phyloP scores from a whole-genome alignment of 139 green algal species.

The Chlamydomonas asymmetrica region DNA sequence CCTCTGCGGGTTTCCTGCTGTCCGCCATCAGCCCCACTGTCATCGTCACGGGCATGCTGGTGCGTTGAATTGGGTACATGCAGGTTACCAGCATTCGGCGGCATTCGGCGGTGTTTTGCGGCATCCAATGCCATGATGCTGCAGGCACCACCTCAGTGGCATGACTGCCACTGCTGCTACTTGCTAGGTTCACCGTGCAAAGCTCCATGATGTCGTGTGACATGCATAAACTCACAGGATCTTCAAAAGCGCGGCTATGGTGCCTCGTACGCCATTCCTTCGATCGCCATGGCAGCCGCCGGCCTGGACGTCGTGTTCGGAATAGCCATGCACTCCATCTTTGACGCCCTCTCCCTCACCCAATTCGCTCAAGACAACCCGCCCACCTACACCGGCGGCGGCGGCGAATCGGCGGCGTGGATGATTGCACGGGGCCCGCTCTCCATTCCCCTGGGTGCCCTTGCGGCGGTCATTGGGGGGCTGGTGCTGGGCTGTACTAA shows the following conservation, averaged over 20 bases:
- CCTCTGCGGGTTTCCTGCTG: conserved; percentile 1
- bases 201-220: too few relatives aligned
- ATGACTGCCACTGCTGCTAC: too few relatives aligned
- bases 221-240: too few relatives aligned
- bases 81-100: too few relatives aligned
- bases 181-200: too few relatives aligned
- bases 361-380: too few relatives aligned
- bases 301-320: conserved; percentile 7
- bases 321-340: conserved; percentile 2
- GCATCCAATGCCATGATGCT: too few relatives aligned
- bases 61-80: too few relatives aligned
- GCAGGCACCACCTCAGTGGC: too few relatives aligned
- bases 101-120: too few relatives aligned
- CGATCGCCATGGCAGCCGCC: conserved; percentile 1
- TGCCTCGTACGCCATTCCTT: conserved; percentile 1
- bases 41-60: conserved; percentile 3
- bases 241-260: neutral
- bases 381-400: too few relatives aligned
- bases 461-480: neutral
- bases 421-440: neutral
- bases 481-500: neutral
- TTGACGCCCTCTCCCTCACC: neutral
- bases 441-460: neutral
- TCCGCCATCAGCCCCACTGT: conserved; percentile 1
- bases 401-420: neutral